Percentiles rank a stretch among this genome's conserved stretches.
Conservation (phyloP, 2,329 filamentous ascomycete species). For the Clathrospora elynae region DNA sequence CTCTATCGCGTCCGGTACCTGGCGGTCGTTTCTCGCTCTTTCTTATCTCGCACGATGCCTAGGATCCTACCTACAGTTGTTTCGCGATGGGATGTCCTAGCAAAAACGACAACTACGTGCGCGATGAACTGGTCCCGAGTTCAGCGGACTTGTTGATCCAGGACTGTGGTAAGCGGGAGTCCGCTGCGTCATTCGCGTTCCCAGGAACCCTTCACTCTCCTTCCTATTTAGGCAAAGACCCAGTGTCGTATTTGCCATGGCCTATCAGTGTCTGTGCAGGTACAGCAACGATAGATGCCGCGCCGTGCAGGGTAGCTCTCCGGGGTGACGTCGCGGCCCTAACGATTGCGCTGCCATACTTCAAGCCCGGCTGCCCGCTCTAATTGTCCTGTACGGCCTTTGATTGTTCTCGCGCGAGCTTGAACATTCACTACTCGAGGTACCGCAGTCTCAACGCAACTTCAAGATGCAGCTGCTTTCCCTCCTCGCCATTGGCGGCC, state of each 20-base stretch:
- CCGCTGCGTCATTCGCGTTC: no score
- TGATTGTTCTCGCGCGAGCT: slow-evolving; percentile 8
- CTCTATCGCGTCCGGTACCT: slow-evolving; percentile 7
- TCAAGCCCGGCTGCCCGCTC: slow-evolving; percentile 6
- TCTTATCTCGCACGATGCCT: not conserved
- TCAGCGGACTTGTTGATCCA: no score
- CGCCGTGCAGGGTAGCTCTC: slow-evolving; percentile 9
- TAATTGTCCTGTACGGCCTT: not conserved
- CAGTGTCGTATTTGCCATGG: slow-evolving; percentile 3
- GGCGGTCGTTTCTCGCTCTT: not conserved
- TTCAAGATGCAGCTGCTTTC: slow-evolving; percentile 42
- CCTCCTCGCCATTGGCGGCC: slow-evolving; percentile 36
- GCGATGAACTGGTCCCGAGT: no score
- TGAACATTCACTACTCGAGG: slow-evolving; percentile 3
- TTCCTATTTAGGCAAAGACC: slow-evolving; percentile 22
- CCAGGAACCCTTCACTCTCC: no score
- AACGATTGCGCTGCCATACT: slow-evolving; percentile 1
- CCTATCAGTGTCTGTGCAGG: slow-evolving; percentile 19
- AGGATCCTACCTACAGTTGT: no score
- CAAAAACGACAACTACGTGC: no score
- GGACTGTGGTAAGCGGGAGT: no score
- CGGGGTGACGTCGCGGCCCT: slow-evolving; percentile 14
- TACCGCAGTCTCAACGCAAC: slow-evolving; percentile 7
- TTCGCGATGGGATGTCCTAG: no score
- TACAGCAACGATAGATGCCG: slow-evolving; percentile 10